Conservation (phyloP, 352 stramenopile species). For the Pythium aquatile region DNA sequence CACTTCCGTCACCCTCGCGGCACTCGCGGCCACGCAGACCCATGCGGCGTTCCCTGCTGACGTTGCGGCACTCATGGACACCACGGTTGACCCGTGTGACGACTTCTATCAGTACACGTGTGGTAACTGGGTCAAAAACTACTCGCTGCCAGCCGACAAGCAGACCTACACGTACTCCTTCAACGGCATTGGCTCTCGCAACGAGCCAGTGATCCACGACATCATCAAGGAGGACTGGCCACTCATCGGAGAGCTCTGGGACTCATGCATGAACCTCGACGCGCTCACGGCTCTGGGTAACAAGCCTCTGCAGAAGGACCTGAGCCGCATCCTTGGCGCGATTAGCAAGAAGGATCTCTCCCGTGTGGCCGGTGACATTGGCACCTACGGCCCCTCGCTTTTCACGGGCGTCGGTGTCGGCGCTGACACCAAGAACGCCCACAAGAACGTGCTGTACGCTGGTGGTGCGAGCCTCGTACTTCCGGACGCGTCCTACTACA, state of each 20-base stretch:
- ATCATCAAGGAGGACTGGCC: slow-evolving; percentile 32
- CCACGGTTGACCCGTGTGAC: slow-evolving; percentile 24
- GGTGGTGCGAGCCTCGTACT: slow-evolving; percentile 67
- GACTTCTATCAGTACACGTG: slow-evolving; percentile 37
- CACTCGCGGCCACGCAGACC: slow-evolving; percentile 1
- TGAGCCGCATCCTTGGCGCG: slow-evolving; percentile 1
- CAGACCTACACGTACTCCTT: slow-evolving; percentile 23
- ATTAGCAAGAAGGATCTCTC: slow-evolving; percentile 22
- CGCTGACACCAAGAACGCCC: slow-evolving; percentile 67
- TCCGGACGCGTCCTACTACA: slow-evolving; percentile 89
- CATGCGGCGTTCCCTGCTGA: slow-evolving; percentile 16
- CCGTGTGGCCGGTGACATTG: slow-evolving; percentile 23
- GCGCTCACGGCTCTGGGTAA: slow-evolving; percentile 5
- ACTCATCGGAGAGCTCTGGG: slow-evolving; percentile 29
- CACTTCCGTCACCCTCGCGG: slow-evolving; percentile 4
- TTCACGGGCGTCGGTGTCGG: slow-evolving; percentile 63
- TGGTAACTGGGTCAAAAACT: slow-evolving; percentile 33
- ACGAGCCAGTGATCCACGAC: slow-evolving; percentile 21
- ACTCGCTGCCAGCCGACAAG: slow-evolving; percentile 17
- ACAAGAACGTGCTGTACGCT: slow-evolving; percentile 53
- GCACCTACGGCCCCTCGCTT: slow-evolving; percentile 34
- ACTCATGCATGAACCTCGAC: slow-evolving; percentile 17
- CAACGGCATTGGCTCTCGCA: slow-evolving; percentile 22
- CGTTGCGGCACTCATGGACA: slow-evolving; percentile 25
- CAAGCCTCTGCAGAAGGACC: slow-evolving; percentile 14